Base-by-base conservation (phyloP, 257 asterid genomes). In the Ehretia macrophylla region DNA sequence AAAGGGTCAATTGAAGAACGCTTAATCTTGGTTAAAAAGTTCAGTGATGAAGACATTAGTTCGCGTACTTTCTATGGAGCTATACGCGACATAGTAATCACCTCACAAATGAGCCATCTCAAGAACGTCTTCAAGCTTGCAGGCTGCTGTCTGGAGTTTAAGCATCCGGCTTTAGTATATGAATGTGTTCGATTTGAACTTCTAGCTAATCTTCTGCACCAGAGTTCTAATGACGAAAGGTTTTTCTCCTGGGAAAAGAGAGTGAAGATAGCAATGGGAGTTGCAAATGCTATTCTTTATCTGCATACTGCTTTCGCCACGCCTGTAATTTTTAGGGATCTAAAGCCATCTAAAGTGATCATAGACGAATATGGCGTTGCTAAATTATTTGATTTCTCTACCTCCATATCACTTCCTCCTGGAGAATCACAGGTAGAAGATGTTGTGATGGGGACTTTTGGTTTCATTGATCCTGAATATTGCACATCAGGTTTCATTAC, bases 351-450 rank as follows among this genome's bases (percentile, higher is more conserved):
- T 17, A 69, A 50, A 14, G 63, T 69, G 48, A 21, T 69, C 4
- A 27, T 69, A 50, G 65, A 56, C 21, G 51, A 20, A 39, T 48
- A 50, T 62, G 59, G 69, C 11, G 35, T 40, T 62, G 55, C 69
- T 32, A 69, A 69, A 51, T 6, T 56, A 16, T 17, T 40, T 1
- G 55, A 69, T 45, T 62, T 69, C 64, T 62, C 69, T 4, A 8
- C 3, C 0, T 62, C 74, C 4, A 17, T 62, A 17, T 32, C 55
- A 1, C 46, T 69, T 20, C 60, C 69, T 10, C 74, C 44, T 0
- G 74, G 74, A 62, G 65, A 69, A 51, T 64, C 65, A 51, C 45
- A 46, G 60, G 68, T 71, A 37, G 22, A 65, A 38, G 71, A 65
- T 32, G 32, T 23, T 21, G 37, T 63, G 12, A 1, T 20, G 32